These are phyloP conservation scores for Colletotrichum spaethianum DNA, from an alignment of 2,329 filamentous ascomycete genomes.

Conservation along the genomic window DNA sequence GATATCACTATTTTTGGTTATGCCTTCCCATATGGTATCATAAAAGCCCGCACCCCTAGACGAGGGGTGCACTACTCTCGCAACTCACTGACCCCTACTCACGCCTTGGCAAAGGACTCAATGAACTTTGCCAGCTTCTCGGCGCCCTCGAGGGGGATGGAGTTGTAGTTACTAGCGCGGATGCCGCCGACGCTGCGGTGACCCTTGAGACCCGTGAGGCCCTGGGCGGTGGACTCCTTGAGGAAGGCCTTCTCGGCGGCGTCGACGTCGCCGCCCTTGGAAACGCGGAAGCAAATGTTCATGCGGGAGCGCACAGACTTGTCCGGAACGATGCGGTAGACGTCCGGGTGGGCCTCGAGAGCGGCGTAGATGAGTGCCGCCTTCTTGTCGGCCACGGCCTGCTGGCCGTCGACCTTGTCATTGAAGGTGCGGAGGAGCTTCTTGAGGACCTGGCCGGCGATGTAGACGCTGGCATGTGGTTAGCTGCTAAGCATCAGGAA, in stretches of 20 bases:
- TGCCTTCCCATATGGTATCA: slow-evolving; percentile 32
- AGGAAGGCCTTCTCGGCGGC: slow-evolving; percentile 86
- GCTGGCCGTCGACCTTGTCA: slow-evolving; percentile 81
- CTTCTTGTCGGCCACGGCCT: slow-evolving; percentile 81
- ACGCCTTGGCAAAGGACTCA: slow-evolving; percentile 62
- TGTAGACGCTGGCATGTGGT: slow-evolving; percentile 75
- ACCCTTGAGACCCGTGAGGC: slow-evolving; percentile 87
- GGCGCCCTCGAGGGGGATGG: slow-evolving; percentile 77
- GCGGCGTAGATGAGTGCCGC: slow-evolving; percentile 81
- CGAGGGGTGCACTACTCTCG: background rate
- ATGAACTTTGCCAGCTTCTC: slow-evolving; percentile 79
- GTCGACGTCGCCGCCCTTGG: slow-evolving; percentile 69
- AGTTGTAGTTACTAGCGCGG: slow-evolving; percentile 91
- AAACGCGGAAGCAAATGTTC: slow-evolving; percentile 94
- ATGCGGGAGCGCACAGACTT: slow-evolving; percentile 85
- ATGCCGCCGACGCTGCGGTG: slow-evolving; percentile 91
- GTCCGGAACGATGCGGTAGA: slow-evolving; percentile 85
- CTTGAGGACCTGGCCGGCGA: slow-evolving; percentile 90
- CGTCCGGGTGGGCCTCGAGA: slow-evolving; percentile 79
- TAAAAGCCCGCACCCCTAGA: slow-evolving; percentile 1
- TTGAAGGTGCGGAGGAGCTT: slow-evolving; percentile 77
- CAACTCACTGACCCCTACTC: slow-evolving; percentile 1
- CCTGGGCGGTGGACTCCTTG: slow-evolving; percentile 75
- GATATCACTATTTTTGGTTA: background rate
- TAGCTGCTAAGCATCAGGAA: background rate